Evolutionary conservation across 768 basidiomycete species (phyloP).

Genomic region (Termitomyces sp.): DNA sequence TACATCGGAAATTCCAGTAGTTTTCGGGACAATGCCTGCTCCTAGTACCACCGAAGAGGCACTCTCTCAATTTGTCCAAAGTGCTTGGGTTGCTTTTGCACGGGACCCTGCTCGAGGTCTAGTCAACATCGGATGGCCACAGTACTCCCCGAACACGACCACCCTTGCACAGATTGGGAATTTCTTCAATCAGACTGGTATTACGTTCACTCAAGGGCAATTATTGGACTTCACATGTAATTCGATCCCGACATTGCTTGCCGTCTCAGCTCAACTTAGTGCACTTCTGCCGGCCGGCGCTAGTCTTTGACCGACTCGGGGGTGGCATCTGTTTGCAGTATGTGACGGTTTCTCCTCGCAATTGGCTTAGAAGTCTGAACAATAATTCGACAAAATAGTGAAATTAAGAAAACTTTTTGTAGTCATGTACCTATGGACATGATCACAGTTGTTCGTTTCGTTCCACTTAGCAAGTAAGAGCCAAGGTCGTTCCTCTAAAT

Average conservation of each 20-base stretch:
- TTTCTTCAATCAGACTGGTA: constrained; percentile 13
- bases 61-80: constrained; percentile 31
- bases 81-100: constrained; percentile 41
- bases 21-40: constrained; percentile 32
- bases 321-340: not conserved
- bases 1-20: constrained; percentile 33
- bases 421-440: not conserved
- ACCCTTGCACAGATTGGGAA: constrained; percentile 16
- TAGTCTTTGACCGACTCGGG: not conserved
- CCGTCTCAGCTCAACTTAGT: constrained; percentile 4
- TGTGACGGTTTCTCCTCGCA: not conserved
- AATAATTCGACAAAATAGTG: not conserved
- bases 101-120: constrained; percentile 31
- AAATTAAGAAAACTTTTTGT: not conserved
- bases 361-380: not conserved
- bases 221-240: constrained; percentile 13
- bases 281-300: not conserved
- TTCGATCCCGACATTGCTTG: constrained; percentile 1
- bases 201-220: constrained; percentile 12
- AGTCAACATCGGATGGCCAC: constrained; percentile 22
- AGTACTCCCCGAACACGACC: constrained; percentile 17
- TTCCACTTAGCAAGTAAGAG: not conserved
- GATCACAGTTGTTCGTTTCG: not conserved
- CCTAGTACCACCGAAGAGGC: constrained; percentile 20
- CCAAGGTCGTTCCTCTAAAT: not conserved